These are phyloP conservation scores for Arachis hypogaea DNA, from an alignment of 306 rosid genomes.

Conservation along the genomic window DNA sequence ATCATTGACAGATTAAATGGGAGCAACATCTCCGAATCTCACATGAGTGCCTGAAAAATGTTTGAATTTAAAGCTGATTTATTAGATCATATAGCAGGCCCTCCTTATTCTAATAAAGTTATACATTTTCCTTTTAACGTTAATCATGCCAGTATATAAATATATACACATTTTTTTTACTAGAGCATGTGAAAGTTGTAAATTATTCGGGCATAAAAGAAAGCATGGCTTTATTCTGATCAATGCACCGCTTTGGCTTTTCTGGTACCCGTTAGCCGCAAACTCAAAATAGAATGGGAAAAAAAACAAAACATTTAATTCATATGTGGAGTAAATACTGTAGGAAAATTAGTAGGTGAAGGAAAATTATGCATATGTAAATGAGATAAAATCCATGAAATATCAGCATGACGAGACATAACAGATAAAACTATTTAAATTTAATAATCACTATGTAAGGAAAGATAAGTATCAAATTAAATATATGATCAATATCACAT, in stretches of 20 bases:
- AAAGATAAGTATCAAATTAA: slow-evolving; percentile 4
- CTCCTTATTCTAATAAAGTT: slow-evolving; percentile 34
- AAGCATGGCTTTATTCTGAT: slow-evolving; percentile 36
- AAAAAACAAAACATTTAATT: not conserved
- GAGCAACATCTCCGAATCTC: slow-evolving; percentile 37
- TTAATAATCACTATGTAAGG: slow-evolving; percentile 11
- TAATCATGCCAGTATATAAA: not conserved
- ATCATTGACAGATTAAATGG: slow-evolving; percentile 26
- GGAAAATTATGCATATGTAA: not conserved
- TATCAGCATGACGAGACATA: not conserved
- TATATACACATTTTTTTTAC: slow-evolving; percentile 34
- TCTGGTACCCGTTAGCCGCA: slow-evolving; percentile 4
- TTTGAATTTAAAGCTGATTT: slow-evolving; percentile 27
- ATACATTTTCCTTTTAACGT: slow-evolving; percentile 29
- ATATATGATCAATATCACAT: slow-evolving; percentile 7
- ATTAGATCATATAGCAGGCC: slow-evolving; percentile 20
- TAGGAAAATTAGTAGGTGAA: not conserved
- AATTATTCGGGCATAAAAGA: slow-evolving; percentile 36
- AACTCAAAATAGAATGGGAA: not conserved
- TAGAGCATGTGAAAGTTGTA: slow-evolving; percentile 27
- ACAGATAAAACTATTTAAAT: not conserved
- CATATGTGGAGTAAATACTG: too few relatives aligned
- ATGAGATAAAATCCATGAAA: slow-evolving; percentile 9
- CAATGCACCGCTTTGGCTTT: slow-evolving; percentile 22
- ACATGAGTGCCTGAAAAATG: slow-evolving; percentile 26